Conservation (phyloP, 2,329 filamentous ascomycete genomes). For the Emmonsiellopsis sp. region DNA sequence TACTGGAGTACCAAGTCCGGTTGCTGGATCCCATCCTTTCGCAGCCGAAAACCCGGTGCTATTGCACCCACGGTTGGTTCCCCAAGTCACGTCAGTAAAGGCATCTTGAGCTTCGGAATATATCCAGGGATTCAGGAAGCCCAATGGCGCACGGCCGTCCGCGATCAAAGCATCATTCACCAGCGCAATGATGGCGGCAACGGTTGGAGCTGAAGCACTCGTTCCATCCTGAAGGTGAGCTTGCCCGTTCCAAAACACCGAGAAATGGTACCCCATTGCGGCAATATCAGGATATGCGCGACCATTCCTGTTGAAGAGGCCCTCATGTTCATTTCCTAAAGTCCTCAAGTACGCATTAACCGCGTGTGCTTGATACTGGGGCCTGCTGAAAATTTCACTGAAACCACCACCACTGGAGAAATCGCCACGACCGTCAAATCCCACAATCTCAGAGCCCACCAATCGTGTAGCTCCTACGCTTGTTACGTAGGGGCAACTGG, state of each 20-base stretch:
- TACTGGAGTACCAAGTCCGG: slow-evolving; percentile 30
- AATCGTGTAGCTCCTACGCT: slow-evolving; percentile 50
- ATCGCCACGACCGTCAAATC: slow-evolving; percentile 31
- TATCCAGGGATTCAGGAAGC: slow-evolving; percentile 55
- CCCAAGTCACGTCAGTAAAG: slow-evolving; percentile 40
- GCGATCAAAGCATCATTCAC: slow-evolving; percentile 54
- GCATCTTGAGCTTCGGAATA: slow-evolving; percentile 38
- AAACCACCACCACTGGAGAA: slow-evolving; percentile 46
- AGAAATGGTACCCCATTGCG: slow-evolving; percentile 41
- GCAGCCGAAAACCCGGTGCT: slow-evolving; percentile 41
- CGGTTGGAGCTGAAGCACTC: slow-evolving; percentile 50
- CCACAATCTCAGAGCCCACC: slow-evolving; percentile 41
- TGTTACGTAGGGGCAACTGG: slow-evolving; percentile 53
- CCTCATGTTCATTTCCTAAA: slow-evolving; percentile 33
- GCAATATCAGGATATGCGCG: slow-evolving; percentile 54
- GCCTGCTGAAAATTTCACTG: slow-evolving; percentile 39
- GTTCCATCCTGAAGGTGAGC: slow-evolving; percentile 23
- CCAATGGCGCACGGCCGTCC: slow-evolving; percentile 43
- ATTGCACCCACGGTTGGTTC: slow-evolving; percentile 38
- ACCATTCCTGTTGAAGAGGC: slow-evolving; percentile 42
- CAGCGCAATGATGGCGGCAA: slow-evolving; percentile 53
- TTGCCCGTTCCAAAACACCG: slow-evolving; percentile 29
- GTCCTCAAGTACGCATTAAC: slow-evolving; percentile 35
- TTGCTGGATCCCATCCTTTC: slow-evolving; percentile 41
- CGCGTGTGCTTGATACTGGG: slow-evolving; percentile 36